A percentile compares a stretch with the other conserved stretches of the same genome.
Conservation (phyloP, 2,329 filamentous ascomycete species). For the Lojkania enalia region DNA sequence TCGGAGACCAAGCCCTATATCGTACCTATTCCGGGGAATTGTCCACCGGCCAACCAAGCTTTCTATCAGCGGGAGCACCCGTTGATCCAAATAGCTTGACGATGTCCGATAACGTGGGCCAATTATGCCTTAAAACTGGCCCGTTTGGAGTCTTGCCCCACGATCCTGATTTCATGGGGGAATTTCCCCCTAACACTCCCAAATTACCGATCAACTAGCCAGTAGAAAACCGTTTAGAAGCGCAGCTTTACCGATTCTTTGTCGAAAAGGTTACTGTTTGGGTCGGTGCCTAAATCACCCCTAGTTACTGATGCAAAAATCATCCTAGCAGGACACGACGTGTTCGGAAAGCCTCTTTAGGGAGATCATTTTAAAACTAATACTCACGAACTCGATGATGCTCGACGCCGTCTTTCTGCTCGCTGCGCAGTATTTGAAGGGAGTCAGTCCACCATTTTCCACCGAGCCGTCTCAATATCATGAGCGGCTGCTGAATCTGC, state of each 20-base stretch:
- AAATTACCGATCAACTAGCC: conserved; percentile 1
- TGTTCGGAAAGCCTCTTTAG: conserved; percentile 18
- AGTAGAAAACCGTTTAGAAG: conserved; percentile 4
- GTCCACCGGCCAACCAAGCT: neutral
- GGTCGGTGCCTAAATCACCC: neutral
- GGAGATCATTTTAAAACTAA: conserved; percentile 16
- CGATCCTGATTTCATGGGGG: neutral
- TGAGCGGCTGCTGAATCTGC: conserved; percentile 17
- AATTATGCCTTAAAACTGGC: neutral
- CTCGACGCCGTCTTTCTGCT: conserved; percentile 46
- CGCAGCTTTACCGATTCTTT: conserved; percentile 4
- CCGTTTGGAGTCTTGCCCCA: neutral
- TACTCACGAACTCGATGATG: conserved; percentile 45
- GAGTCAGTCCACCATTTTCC: conserved; percentile 19
- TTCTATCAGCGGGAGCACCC: neutral
- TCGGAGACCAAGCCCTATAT: neutral
- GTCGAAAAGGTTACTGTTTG: conserved; percentile 2
- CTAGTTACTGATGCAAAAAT: neutral
- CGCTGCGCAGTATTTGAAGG: conserved; percentile 45
- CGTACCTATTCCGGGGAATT: neutral
- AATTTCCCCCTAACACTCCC: neutral
- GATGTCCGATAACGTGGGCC: neutral
- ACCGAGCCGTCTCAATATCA: conserved; percentile 21
- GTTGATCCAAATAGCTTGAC: neutral
- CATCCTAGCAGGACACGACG: conserved; percentile 16